Evolutionary conservation across 2,329 filamentous ascomycete genomes (phyloP).

Genomic region (Aaosphaeria pasadenensis): DNA sequence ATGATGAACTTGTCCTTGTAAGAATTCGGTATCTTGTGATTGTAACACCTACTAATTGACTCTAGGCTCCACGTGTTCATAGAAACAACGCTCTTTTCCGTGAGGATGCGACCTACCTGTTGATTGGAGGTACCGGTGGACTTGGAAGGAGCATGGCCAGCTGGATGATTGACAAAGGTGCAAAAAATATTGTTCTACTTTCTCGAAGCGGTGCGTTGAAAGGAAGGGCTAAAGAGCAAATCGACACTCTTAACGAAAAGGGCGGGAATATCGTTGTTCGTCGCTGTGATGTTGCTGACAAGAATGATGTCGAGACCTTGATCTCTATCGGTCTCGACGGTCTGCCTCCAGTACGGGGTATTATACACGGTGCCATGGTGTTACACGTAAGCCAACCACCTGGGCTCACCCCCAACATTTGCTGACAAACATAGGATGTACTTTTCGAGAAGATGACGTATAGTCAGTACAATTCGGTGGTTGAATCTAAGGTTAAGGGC

Average conservation of each 20-base stretch:
- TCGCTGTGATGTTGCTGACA: conserved; percentile 7
- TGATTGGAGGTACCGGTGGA: conserved; percentile 17
- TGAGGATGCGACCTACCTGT: conserved; percentile 14
- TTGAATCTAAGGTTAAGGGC: conserved; percentile 18
- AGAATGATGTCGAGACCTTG: conserved; percentile 5
- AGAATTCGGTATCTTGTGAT: neutral
- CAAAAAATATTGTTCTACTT: conserved; percentile 15
- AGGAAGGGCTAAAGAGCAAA: conserved; percentile 4
- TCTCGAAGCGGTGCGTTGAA: conserved; percentile 8
- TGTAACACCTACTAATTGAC: neutral
- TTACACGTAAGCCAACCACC: conserved; percentile 9
- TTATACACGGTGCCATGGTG: conserved; percentile 14
- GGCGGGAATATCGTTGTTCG: conserved; percentile 6
- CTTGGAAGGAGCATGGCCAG: conserved; percentile 16
- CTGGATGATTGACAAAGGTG: conserved; percentile 16
- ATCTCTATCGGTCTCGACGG: conserved; percentile 1
- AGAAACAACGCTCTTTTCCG: neutral
- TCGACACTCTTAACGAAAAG: conserved; percentile 3
- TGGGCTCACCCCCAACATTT: neutral
- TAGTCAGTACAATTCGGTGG: conserved; percentile 3
- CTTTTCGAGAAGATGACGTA: conserved; percentile 10
- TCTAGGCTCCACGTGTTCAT: conserved; percentile 1
- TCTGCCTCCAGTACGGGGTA: conserved; percentile 6
- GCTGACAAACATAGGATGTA: conserved; percentile 22
- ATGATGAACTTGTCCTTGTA: conserved; percentile 19